Conservation (phyloP, 495 filamentous ascomycete genomes). For the Penicillium riverlandense region DNA sequence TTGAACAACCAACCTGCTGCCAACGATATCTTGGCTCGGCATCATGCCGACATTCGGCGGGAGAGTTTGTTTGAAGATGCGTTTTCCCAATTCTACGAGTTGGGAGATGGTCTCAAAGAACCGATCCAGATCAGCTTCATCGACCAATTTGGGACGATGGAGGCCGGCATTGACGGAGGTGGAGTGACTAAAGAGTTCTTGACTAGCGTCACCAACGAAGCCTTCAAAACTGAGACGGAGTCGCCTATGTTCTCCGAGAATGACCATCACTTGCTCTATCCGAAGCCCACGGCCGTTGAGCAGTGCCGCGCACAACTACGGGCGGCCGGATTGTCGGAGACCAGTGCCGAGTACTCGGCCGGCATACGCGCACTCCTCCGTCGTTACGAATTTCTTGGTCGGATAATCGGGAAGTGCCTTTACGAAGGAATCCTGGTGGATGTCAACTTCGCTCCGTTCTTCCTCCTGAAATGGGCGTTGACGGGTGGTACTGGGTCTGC, state of each 20-base stretch:
- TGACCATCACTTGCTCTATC: slow-evolving; percentile 83
- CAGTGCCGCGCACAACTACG: slow-evolving; percentile 56
- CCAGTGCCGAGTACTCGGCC: slow-evolving; percentile 47
- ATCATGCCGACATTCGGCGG: slow-evolving; percentile 75
- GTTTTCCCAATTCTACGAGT: slow-evolving; percentile 70
- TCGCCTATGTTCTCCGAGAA: slow-evolving; percentile 72
- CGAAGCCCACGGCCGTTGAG: slow-evolving; percentile 76
- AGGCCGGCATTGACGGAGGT: slow-evolving; percentile 95
- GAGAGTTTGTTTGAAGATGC: slow-evolving; percentile 83
- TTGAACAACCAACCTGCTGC: slow-evolving; percentile 22
- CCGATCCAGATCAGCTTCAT: slow-evolving; percentile 97
- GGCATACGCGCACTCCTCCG: slow-evolving; percentile 55
- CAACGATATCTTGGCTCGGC: slow-evolving; percentile 53
- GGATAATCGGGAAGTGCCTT: slow-evolving; percentile 91
- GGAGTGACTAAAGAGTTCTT: slow-evolving; percentile 98
- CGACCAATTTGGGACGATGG: slow-evolving; percentile 76
- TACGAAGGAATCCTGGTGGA: slow-evolving; percentile 97
- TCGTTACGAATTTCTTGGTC: slow-evolving; percentile 86
- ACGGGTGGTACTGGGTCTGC: slow-evolving; percentile 57
- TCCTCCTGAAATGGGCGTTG: slow-evolving; percentile 89
- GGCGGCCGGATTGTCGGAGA: slow-evolving; percentile 45
- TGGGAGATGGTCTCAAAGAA: slow-evolving; percentile 83
- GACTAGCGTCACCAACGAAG: slow-evolving; percentile 81
- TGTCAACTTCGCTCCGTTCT: slow-evolving; percentile 89
- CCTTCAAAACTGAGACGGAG: slow-evolving; percentile 56